Conservation (phyloP, 225 moss, liverwort and hornwort genomes). For the Polytrichum commune region DNA sequence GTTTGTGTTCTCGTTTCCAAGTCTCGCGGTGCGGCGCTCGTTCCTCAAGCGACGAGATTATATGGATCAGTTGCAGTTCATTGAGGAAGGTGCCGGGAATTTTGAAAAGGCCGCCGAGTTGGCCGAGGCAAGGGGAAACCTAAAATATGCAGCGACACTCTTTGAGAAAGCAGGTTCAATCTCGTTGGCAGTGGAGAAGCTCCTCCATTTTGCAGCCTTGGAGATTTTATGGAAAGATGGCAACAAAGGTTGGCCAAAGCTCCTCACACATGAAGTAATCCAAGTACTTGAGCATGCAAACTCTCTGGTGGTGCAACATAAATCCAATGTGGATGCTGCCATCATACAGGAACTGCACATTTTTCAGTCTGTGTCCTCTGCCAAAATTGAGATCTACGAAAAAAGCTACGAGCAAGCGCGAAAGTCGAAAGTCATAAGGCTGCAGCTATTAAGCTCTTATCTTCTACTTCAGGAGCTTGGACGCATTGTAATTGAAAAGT, state of each 20-base stretch:
- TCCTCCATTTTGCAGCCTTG: slow-evolving; percentile 32
- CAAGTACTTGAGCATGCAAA: slow-evolving; percentile 19
- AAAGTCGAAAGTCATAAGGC: slow-evolving; percentile 15
- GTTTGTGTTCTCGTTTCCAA: slow-evolving; percentile 37
- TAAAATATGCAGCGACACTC: slow-evolving; percentile 23
- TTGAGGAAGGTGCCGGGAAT: slow-evolving; percentile 50
- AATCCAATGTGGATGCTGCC: slow-evolving; percentile 10
- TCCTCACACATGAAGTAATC: slow-evolving; percentile 10
- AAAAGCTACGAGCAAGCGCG: slow-evolving; percentile 10
- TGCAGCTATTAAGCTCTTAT: slow-evolving; percentile 29
- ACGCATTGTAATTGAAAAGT: neutral
- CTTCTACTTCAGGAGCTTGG: slow-evolving; percentile 5
- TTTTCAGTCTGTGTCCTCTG: slow-evolving; percentile 1
- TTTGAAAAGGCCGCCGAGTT: slow-evolving; percentile 45
- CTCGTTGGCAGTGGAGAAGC: slow-evolving; percentile 27
- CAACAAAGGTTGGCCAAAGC: slow-evolving; percentile 26
- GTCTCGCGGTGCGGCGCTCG: slow-evolving; percentile 17
- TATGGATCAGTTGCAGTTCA: slow-evolving; percentile 31
- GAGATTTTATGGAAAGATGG: slow-evolving; percentile 39
- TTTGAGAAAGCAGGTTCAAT: slow-evolving; percentile 22
- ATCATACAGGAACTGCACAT: slow-evolving; percentile 24
- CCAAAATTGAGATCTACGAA: neutral
- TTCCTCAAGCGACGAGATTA: slow-evolving; percentile 50
- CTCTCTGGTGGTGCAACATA: slow-evolving; percentile 13
- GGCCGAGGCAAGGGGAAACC: slow-evolving; percentile 39